Percentiles rank a stretch among this genome's conserved stretches.
Conservation (phyloP, 768 basidiomycete genomes). For the Auriscalpium microsporum region DNA sequence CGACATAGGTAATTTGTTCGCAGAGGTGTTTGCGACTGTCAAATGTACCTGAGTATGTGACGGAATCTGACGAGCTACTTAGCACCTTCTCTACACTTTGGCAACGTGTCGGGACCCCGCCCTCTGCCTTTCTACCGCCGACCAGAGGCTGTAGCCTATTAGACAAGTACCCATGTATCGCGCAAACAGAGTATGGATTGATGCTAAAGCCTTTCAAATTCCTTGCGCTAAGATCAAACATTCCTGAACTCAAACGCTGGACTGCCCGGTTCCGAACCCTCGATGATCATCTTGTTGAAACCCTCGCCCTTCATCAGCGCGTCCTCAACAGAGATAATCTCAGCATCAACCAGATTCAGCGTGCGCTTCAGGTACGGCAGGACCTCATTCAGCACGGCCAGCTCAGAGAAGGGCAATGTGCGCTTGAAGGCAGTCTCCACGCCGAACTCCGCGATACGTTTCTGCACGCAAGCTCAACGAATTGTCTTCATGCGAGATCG, state of each 20-base stretch:
- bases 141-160: too few relatives aligned
- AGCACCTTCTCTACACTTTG: too few relatives aligned
- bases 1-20: too few relatives aligned
- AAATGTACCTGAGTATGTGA: too few relatives aligned
- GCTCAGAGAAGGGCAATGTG: conserved; percentile 75
- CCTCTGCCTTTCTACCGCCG: too few relatives aligned
- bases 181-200: too few relatives aligned
- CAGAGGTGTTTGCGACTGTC: too few relatives aligned
- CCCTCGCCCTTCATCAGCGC: conserved; percentile 45
- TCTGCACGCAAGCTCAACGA: conserved; percentile 36
- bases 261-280: conserved; percentile 78
- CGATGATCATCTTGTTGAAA: conserved; percentile 63
- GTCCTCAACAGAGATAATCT: conserved; percentile 62
- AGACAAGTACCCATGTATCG: too few relatives aligned
- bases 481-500: neutral
- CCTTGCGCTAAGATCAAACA: conserved; percentile 23
- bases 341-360: conserved; percentile 60
- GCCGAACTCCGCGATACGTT: conserved; percentile 73
- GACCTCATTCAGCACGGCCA: conserved; percentile 58
- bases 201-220: too few relatives aligned
- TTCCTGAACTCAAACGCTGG: conserved; percentile 89
- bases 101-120: too few relatives aligned
- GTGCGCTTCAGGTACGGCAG: conserved; percentile 77
- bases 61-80: too few relatives aligned
- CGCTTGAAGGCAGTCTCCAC: conserved; percentile 75